Conservation (phyloP, 2,329 filamentous ascomycete species). For the Monilinia polystroma region DNA sequence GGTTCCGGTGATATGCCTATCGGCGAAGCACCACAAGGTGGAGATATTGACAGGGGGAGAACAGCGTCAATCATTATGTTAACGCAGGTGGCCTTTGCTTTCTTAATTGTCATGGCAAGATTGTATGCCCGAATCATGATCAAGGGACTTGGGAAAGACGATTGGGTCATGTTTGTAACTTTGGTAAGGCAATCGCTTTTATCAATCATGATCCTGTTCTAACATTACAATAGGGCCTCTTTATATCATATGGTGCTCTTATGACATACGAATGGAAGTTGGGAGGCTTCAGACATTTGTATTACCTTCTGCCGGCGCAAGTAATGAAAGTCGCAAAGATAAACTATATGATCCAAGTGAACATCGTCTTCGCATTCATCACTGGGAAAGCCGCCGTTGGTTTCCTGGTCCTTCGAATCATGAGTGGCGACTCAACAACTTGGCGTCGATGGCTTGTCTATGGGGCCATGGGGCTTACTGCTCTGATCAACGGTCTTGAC, state of each 20-base stretch:
- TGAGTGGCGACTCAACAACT: slow-evolving; percentile 13
- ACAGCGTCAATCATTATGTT: slow-evolving; percentile 11
- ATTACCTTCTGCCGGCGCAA: slow-evolving; percentile 2
- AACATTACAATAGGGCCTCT: slow-evolving; percentile 4
- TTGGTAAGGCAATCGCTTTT: slow-evolving; percentile 5
- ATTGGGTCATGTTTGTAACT: slow-evolving; percentile 22
- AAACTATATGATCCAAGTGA: slow-evolving; percentile 14
- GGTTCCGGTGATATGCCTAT: not conserved
- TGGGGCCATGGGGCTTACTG: slow-evolving; percentile 2
- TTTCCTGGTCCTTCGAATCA: slow-evolving; percentile 19
- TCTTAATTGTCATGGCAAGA: slow-evolving; percentile 18
- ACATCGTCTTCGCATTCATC: slow-evolving; percentile 10
- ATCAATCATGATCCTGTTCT: not conserved
- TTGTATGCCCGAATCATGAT: slow-evolving; percentile 19
- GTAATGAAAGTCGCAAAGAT: slow-evolving; percentile 4
- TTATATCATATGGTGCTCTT: slow-evolving; percentile 10
- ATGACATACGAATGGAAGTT: slow-evolving; percentile 16
- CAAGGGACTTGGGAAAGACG: slow-evolving; percentile 15
- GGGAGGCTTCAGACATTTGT: slow-evolving; percentile 22
- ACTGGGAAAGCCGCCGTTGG: slow-evolving; percentile 20
- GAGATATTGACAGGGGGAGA: slow-evolving; percentile 14
- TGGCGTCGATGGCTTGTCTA: slow-evolving; percentile 21
- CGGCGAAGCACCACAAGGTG: slow-evolving; percentile 2
- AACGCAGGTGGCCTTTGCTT: slow-evolving; percentile 10
- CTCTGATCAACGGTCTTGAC: slow-evolving; percentile 7